These are phyloP conservation scores for Kodamaea suecica DNA, from an alignment of 1,139 yeast species.

Conservation along the genomic window DNA sequence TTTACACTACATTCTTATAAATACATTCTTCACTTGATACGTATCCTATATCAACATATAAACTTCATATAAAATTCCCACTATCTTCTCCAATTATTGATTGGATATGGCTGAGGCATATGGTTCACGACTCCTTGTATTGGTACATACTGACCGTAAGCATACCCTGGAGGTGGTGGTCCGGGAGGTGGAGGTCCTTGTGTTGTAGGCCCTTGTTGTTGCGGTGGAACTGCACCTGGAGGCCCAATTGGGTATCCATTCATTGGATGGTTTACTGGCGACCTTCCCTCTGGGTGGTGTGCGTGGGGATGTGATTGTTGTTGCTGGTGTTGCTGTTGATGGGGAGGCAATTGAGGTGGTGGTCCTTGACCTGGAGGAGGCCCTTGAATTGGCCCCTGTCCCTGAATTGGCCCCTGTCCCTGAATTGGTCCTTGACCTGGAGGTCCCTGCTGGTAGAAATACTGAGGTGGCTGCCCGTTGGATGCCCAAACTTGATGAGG, in stretches of 20 bases:
- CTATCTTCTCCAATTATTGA: conserved; percentile 34
- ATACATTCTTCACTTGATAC: conserved; percentile 2
- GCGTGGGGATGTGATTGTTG: conserved; percentile 7
- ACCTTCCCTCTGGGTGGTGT: conserved; percentile 12
- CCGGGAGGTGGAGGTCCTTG: conserved; percentile 37
- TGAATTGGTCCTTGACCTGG: conserved; percentile 18
- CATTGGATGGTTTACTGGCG: conserved; percentile 25
- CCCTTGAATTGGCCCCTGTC: conserved; percentile 15
- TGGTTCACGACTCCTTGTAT: conserved; percentile 21
- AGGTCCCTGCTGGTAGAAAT: conserved; percentile 19
- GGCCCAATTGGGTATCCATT: conserved; percentile 22
- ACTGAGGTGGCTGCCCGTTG: conserved; percentile 25
- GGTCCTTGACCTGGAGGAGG: conserved; percentile 15
- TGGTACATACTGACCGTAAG: conserved; percentile 37
- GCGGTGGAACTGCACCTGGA: conserved; percentile 23
- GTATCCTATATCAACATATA: too few relatives aligned
- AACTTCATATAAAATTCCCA: not conserved
- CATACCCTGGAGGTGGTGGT: conserved; percentile 33
- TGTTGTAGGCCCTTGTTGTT: conserved; percentile 34
- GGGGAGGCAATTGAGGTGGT: conserved; percentile 13
- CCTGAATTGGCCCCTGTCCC: conserved; percentile 10
- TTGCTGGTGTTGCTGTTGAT: conserved; percentile 9
- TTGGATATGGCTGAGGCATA: conserved; percentile 22
- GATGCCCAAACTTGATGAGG: conserved; percentile 26
- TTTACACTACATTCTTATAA: not conserved